A percentile compares a stretch with the other conserved stretches of the same genome.
Conservation (phyloP, 192 early-diverging fungal genomes). For the Entomortierella lignicola region DNA sequence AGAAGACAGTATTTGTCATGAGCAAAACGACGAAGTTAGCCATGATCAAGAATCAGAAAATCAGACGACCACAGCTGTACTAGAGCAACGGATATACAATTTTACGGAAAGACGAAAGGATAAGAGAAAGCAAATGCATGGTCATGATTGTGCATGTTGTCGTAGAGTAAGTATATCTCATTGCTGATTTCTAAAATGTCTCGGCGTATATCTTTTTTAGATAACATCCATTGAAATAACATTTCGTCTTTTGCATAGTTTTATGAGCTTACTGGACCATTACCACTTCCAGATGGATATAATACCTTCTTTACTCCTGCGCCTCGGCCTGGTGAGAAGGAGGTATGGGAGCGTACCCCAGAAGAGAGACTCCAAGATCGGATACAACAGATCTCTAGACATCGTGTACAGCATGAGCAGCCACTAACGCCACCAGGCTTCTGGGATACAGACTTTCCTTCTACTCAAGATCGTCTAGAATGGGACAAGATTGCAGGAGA, state of each 20-base stretch:
- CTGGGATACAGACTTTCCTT: conserved; percentile 44
- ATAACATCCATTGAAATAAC: too few relatives aligned
- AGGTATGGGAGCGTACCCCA: conserved; percentile 33
- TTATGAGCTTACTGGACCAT: conserved; percentile 37
- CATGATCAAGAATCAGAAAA: background rate
- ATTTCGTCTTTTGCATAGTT: conserved; percentile 23
- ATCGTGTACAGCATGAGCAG: conserved; percentile 33
- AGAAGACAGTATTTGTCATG: background rate
- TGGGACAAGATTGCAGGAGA: conserved; percentile 43
- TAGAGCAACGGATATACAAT: conserved; percentile 30
- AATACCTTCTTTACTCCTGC: conserved; percentile 42
- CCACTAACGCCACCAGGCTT: conserved; percentile 45
- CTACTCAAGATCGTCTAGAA: conserved; percentile 27
- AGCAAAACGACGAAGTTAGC: background rate
- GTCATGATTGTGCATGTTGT: conserved; percentile 44
- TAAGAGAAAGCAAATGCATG: conserved; percentile 48
- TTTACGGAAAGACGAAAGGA: conserved; percentile 38
- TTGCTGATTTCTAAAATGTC: too few relatives aligned
- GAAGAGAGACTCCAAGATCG: conserved; percentile 36
- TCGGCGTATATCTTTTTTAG: too few relatives aligned
- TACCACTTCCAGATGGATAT: conserved; percentile 47
- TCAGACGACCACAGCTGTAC: background rate
- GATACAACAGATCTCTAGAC: conserved; percentile 36
- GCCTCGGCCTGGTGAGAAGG: conserved; percentile 39
- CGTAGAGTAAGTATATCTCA: conserved; percentile 22